Evolutionary conservation across 78 protist genomes (phyloP), one percentile per base, ranked within the genome.

Genomic region (Dictyostelium firmibasis): DNA sequence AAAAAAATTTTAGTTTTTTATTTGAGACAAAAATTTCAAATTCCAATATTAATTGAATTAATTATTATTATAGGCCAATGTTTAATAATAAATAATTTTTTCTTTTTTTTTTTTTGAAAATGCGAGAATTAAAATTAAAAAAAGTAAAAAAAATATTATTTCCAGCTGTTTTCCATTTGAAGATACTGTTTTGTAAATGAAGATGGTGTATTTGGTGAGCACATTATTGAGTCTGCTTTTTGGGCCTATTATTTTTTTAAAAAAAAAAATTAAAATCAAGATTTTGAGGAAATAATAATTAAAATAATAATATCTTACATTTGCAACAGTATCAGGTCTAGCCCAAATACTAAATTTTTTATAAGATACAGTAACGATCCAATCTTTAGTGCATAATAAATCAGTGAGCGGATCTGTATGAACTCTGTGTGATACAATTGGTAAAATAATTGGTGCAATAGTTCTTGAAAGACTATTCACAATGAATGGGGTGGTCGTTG

Each of bases 261-360:
- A 35, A 67, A 10, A 67, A 20, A n/a, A 2, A 84, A 67, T 14
- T 5, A 84, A 62, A 57, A 57, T 10, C 4, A 31, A 18, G 43
- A 38, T 38, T 38, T 38, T 4, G 43, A 4, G 43, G 43, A 38
- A 60, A 41, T 29, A 9, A 67, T 18, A 36, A 60, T 20, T 25
- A 67, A 67, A 64, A 67, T 11, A 13, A 29, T 67, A 27, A 67
- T 25, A 23, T 10, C 75, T 67, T 67, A 86, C 92, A 87, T 76
- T 78, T 20, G 85, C 86, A 18, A 79, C 76, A 29, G 85, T 78
- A 64, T 64, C 72, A 25, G 94, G 94, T 89, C 94, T 89, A 9
- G 88, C 94, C 94, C 94, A 89, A 35, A 89, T 81, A 31, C 62
- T 79, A n/a, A 89, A 35, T 4, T 87, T 78, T 69, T 78, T 64